Evolutionary conservation across 2,329 filamentous ascomycete species (phyloP), one percentile per base, ranked within the genome.

Genomic region (Colletotrichum spinosum): DNA sequence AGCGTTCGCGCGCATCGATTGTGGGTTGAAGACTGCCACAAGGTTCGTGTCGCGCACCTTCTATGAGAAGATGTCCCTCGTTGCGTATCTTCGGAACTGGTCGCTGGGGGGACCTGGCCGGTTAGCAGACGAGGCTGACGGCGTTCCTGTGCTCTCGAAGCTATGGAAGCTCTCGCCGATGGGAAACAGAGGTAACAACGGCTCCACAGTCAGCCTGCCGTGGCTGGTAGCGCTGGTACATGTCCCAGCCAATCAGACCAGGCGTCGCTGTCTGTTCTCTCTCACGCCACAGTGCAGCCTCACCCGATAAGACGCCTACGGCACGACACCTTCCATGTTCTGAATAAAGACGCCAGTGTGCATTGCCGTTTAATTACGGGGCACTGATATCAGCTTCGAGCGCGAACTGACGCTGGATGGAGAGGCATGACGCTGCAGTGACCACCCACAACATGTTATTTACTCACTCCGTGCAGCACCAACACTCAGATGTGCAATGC

Each of bases 181-280:
- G n/a, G 42, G 48, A 53, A 49, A 63, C 50, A 35, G 38, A 57
- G 50, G 34, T 50, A 50, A 55, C 44, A 39, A 33, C 41, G 45
- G 63, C 50, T 57, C 63, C 48, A 57, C 62, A 33, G 15, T 54
- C 53, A 66, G 63, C 63, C 63, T 66, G 63, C 41, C 58, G 63
- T 66, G 63, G 63, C 63, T 66, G 11, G 53, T 33, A 15, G 17
- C 41, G 57, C 48, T 25, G 44, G 48, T 37, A 46, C 50, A 33
- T 6, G 2, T 4, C 10, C 25, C 3, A 37, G 13, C 63, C 63
- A 63, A 66, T 66, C 59, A 66, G 6, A 38, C 3, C 4, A 7
- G 37, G n/a, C 11, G 2, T n/a, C 11, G 9, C 7, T 33, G 7
- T 11, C 8, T 57, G n/a, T 35, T 33, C 44, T 34, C 25, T 35